These are phyloP conservation scores for Geopyxis carbonaria DNA, from an alignment of 495 filamentous ascomycete genomes.

Conservation along the genomic window DNA sequence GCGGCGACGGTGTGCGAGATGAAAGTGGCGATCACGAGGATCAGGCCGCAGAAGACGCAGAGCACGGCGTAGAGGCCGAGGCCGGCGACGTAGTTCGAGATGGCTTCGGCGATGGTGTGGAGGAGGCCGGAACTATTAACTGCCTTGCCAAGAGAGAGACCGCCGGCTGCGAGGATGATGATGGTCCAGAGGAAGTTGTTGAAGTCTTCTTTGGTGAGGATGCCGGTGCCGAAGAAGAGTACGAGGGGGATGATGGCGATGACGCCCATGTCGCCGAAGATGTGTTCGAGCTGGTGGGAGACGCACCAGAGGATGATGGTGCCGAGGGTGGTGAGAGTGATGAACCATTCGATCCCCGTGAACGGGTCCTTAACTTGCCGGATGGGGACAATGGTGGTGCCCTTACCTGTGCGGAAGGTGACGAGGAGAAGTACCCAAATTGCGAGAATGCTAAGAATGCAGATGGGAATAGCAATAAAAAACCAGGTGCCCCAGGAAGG, in stretches of 20 bases:
- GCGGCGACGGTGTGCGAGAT: constrained; percentile 96
- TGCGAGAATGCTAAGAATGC: constrained; percentile 68
- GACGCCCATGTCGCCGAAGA: constrained; percentile 96
- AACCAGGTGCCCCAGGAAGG: constrained; percentile 94
- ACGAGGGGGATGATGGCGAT: constrained; percentile 92
- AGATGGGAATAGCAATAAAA: constrained; percentile 84
- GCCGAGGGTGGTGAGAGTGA: constrained; percentile 60
- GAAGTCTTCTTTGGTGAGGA: constrained; percentile 97
- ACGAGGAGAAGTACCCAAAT: constrained; percentile 79
- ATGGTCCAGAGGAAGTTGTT: constrained; percentile 99
- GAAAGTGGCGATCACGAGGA: constrained; percentile 88
- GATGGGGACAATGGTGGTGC: constrained; percentile 83
- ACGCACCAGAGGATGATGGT: constrained; percentile 90
- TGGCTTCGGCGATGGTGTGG: constrained; percentile 61
- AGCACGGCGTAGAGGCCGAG: constrained; percentile 76
- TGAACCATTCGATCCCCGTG: constrained; percentile 83
- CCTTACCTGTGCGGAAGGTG: constrained; percentile 67
- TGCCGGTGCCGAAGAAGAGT: constrained; percentile 90
- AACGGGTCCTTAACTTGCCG: constrained; percentile 74
- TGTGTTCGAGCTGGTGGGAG: constrained; percentile 64
- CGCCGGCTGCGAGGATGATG: constrained; percentile 93
- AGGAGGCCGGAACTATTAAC: constrained; percentile 88
- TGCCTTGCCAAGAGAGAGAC: constrained; percentile 80
- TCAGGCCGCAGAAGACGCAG: constrained; percentile 68
- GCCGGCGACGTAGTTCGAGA: constrained; percentile 55